Percentiles rank a stretch among this genome's conserved stretches.
Evolutionary conservation across 2,329 filamentous ascomycete genomes (phyloP).

Genomic region (Pseudogymnoascus sp.): DNA sequence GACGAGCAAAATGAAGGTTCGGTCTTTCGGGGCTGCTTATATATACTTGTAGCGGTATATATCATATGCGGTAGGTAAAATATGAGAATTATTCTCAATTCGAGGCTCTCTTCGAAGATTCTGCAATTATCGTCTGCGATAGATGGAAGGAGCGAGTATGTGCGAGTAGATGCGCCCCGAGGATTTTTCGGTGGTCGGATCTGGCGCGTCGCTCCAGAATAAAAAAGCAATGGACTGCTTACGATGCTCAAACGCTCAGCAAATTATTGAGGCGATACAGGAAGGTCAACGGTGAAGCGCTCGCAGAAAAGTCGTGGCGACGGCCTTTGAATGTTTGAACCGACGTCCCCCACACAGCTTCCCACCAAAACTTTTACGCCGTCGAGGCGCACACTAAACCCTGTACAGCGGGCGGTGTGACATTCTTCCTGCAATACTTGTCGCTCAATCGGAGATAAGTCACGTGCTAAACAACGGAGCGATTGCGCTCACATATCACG

Average conservation of each 20-base stretch:
- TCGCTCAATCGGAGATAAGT: not conserved
- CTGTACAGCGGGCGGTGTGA: not conserved
- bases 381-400: not conserved
- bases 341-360: not conserved
- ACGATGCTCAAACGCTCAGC: not conserved
- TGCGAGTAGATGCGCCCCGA: not conserved
- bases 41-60: not conserved
- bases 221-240: not conserved
- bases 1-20: not conserved
- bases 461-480: conserved; percentile 1
- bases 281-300: not conserved
- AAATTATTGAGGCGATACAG: conserved; percentile 1
- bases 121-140: not conserved
- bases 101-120: not conserved
- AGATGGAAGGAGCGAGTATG: not conserved
- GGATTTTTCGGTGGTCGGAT: not conserved
- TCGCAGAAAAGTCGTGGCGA: conserved; percentile 2
- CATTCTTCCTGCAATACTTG: not conserved
- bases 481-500: conserved; percentile 4
- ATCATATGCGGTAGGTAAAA: not conserved
- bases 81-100: not conserved
- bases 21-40: not conserved
- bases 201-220: not conserved
- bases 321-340: not conserved
- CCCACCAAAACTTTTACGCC: conserved; percentile 6